These are phyloP conservation scores for Wickerhamomyces chaumierensis DNA, from an alignment of 805 yeast species.

Conservation along the genomic window DNA sequence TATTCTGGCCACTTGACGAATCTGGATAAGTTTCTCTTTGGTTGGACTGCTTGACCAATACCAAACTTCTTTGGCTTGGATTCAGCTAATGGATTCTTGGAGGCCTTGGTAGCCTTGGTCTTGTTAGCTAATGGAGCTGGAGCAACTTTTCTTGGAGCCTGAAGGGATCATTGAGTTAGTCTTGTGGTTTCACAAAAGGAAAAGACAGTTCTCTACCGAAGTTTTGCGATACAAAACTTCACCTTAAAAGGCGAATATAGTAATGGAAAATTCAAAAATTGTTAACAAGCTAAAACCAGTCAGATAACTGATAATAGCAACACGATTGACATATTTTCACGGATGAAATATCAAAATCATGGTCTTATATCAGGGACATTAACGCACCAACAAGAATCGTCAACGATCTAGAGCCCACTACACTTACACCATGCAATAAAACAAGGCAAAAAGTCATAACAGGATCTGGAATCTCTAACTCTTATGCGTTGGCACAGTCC, in stretches of 20 bases:
- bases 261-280: neutral
- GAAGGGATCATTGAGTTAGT: neutral
- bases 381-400: neutral
- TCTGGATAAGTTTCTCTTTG: conserved; percentile 91
- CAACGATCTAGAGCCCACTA: neutral
- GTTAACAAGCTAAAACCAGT: neutral
- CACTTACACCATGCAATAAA: no score
- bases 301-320: neutral
- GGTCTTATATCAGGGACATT: neutral
- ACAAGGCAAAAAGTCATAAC: no score
- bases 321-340: neutral
- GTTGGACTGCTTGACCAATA: conserved; percentile 93
- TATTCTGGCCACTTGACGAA: conserved; percentile 99
- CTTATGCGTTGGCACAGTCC: neutral
- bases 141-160: conserved; percentile 67
- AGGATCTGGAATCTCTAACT: no score
- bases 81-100: conserved; percentile 80
- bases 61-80: conserved; percentile 89
- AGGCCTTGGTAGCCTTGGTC: conserved; percentile 41
- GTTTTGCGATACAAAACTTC: neutral
- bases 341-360: neutral
- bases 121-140: conserved; percentile 94
- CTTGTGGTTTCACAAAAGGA: neutral
- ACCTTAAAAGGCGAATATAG: neutral
- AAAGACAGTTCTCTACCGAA: conserved; percentile 1